Evolutionary conservation across 805 yeast genomes (phyloP).

Genomic region (Candida rishiriensis): DNA sequence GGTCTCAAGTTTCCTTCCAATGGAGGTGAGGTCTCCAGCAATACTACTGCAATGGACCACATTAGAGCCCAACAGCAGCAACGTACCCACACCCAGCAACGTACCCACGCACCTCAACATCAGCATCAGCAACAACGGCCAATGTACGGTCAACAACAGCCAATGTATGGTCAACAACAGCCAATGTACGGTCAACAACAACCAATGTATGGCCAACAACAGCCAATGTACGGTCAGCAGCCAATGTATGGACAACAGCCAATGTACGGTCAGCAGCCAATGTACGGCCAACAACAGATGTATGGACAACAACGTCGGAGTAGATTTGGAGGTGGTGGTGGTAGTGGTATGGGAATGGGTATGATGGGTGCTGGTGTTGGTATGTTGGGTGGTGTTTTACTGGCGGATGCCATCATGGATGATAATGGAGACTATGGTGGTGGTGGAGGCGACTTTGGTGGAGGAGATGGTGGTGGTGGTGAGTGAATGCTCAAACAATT

Average conservation of each 20-base stretch:
- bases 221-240: slow-evolving; percentile 7
- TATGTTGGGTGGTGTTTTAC: slow-evolving; percentile 24
- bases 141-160: slow-evolving; percentile 2
- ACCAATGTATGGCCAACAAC: slow-evolving; percentile 15
- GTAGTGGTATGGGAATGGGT: slow-evolving; percentile 27
- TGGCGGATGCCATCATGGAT: slow-evolving; percentile 17
- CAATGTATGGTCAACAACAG: slow-evolving; percentile 9
- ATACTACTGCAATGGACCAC: too few species aligned
- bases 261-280: slow-evolving; percentile 14
- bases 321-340: slow-evolving; percentile 18
- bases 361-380: slow-evolving; percentile 32
- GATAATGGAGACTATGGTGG: slow-evolving; percentile 10
- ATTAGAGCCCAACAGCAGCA: neutral
- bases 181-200: slow-evolving; percentile 11
- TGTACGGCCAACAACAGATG: slow-evolving; percentile 14
- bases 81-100: slow-evolving; percentile 2
- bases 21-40: too few species aligned
- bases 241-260: slow-evolving; percentile 5
- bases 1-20: slow-evolving; percentile 10
- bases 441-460: slow-evolving; percentile 11
- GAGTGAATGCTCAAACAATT: too few species aligned
- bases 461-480: slow-evolving; percentile 14
- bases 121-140: slow-evolving; percentile 8
- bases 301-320: slow-evolving; percentile 16
- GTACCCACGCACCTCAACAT: slow-evolving; percentile 6